These are phyloP conservation scores for Pleurotus sapidus DNA, from an alignment of 768 basidiomycete species.

Conservation along the genomic window DNA sequence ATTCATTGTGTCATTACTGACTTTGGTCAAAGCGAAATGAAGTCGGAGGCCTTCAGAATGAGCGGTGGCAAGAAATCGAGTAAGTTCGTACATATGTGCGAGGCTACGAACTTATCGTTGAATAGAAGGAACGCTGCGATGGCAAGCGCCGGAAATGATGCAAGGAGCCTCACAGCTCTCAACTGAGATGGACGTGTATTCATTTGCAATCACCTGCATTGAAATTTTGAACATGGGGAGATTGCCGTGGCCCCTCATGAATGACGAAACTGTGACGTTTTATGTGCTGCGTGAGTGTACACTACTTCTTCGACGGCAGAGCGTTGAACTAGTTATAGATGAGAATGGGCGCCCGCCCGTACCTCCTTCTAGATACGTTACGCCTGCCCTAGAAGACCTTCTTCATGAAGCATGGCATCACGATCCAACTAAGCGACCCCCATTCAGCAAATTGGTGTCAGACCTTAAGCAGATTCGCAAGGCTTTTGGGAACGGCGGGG, in stretches of 20 bases:
- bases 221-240: constrained; percentile 64
- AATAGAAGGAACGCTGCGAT: constrained; percentile 62
- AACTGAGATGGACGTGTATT: constrained; percentile 61
- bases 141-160: constrained; percentile 67
- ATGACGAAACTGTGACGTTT: constrained; percentile 48
- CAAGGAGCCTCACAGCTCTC: constrained; percentile 68
- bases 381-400: constrained; percentile 36
- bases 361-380: constrained; percentile 33
- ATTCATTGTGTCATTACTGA: constrained; percentile 73
- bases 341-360: constrained; percentile 50
- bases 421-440: constrained; percentile 47
- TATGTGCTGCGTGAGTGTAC: constrained; percentile 45
- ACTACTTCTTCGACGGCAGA: background rate
- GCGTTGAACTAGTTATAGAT: constrained; percentile 26
- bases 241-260: constrained; percentile 52
- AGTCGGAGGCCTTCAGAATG: constrained; percentile 62
- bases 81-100: constrained; percentile 24
- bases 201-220: constrained; percentile 63
- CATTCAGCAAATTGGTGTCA: constrained; percentile 46
- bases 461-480: constrained; percentile 44
- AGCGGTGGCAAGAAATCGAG: constrained; percentile 48
- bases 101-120: background rate
- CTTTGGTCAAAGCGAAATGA: constrained; percentile 83
- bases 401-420: constrained; percentile 56
- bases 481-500: constrained; percentile 28